phyloP scores from a whole-genome alignment of 1,284 basidiomycete genomes.

The Chondrostereum purpureum region DNA sequence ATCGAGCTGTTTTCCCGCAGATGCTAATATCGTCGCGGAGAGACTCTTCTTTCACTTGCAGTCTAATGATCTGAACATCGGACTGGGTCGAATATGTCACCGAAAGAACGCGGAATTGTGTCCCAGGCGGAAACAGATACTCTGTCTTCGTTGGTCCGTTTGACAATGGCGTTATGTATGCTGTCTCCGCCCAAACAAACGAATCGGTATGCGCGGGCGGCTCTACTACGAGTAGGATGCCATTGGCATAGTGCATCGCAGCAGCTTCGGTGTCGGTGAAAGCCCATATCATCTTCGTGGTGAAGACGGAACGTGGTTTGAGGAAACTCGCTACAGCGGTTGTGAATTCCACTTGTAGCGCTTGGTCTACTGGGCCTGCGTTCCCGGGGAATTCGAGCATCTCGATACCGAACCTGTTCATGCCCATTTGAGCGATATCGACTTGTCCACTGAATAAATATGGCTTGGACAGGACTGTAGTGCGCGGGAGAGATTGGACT shows the following conservation, averaged over 20 bases:
- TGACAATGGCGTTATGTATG: constrained; percentile 11
- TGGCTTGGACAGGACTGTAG: too few relatives aligned
- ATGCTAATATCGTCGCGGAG: too few relatives aligned
- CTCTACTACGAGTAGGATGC: constrained; percentile 6
- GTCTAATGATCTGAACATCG: too few relatives aligned
- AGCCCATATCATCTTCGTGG: constrained; percentile 10
- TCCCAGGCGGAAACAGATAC: too few relatives aligned
- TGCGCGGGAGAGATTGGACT: constrained; percentile 8
- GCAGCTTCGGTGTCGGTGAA: constrained; percentile 8
- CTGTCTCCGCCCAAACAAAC: constrained; percentile 7
- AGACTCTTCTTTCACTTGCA: too few relatives aligned
- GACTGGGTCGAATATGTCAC: too few relatives aligned
- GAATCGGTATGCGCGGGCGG: constrained; percentile 3
- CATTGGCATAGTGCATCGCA: constrained; percentile 12
- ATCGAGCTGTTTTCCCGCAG: too few relatives aligned
- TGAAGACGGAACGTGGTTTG: constrained; percentile 2
- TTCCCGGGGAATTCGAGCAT: constrained; percentile 9
- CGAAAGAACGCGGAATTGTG: too few relatives aligned
- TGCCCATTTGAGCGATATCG: too few relatives aligned
- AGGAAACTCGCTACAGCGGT: constrained; percentile 3
- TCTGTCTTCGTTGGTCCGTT: too few relatives aligned
- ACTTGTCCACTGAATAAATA: too few relatives aligned
- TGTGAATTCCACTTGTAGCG: constrained; percentile 4
- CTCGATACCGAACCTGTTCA: constrained; percentile 10
- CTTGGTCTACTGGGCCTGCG: constrained; percentile 3